Base-by-base conservation (phyloP, 2,329 filamentous ascomycete species). In the Aspergillus sclerotialis region DNA sequence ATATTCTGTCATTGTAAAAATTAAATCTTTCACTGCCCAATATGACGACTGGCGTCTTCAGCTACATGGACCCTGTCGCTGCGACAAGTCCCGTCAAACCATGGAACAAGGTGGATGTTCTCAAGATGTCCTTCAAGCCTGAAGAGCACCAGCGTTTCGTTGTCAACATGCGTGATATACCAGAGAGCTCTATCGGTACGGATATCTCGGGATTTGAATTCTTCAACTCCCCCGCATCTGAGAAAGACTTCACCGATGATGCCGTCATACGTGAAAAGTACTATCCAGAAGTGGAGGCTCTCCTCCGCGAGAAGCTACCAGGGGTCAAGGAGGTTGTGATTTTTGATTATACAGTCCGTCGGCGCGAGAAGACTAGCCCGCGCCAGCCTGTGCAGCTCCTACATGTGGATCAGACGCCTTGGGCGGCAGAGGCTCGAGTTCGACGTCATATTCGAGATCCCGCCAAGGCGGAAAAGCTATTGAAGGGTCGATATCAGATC, bases 291-390 rank as follows among this genome's bases (percentile, higher is more conserved):
- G 72, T 82, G 2, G 76, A 82, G 44, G 52, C 60, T 0, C 56
- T 83, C 1, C 61, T 84, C 2, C 66, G 68, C 9, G 57, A 67
- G 17, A 72, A 73, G 28, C 63, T 82, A 0, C 64, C 70, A 0
- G 72, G 68, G 0, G 63, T 80, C 33, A 73, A 72, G 35, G 76
- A 76, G 40, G 70, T 85, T 8, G 69, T 78, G 39, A 80, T 84
- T 38, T 85, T 85, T 52, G 81, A 85, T 56, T 81, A 85, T 55
- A 84, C 81, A 0, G 80, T 85, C 45, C 72, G 81, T 2, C 64
- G 73, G 5, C 63, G 72, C 13, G 57, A 65, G 2, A 70, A 73
- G n/a, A 55, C 63, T 2, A 65, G 77, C 0, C 68, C 77, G 0
- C 69, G 81, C 5, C 73, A 76, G 42, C 82, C 82, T 0, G 80